Evolutionary conservation across 1,284 basidiomycete species (phyloP).

Genomic region (Xerocomus minutiporus): DNA sequence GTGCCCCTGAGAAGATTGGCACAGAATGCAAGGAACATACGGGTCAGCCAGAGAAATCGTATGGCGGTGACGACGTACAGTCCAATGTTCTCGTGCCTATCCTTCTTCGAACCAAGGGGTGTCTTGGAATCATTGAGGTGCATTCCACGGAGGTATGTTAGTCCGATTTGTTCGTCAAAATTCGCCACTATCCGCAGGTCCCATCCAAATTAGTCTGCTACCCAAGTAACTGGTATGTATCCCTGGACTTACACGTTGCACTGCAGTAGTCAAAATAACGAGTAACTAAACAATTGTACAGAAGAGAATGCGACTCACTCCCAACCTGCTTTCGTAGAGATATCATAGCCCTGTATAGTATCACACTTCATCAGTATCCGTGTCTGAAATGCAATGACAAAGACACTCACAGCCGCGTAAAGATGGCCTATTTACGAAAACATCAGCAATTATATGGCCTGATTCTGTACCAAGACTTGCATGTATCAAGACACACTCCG

Average conservation of each 20-base stretch:
- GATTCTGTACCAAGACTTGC: constrained; percentile 37
- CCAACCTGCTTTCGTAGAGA: constrained; percentile 64
- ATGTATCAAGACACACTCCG: constrained; percentile 84
- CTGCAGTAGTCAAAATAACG: constrained; percentile 6
- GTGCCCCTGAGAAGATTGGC: constrained; percentile 46
- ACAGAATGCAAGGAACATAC: neutral
- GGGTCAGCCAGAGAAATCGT: neutral
- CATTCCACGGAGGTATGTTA: constrained; percentile 72
- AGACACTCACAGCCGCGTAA: constrained; percentile 63
- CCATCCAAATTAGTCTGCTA: neutral
- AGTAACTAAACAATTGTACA: constrained; percentile 1
- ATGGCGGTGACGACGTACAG: constrained; percentile 39
- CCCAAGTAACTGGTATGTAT: too few relatives aligned
- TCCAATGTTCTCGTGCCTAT: constrained; percentile 83
- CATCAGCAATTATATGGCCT: neutral
- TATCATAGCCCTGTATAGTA: constrained; percentile 65
- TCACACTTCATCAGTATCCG: neutral
- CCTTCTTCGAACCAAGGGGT: constrained; percentile 59
- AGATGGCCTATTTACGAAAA: constrained; percentile 54
- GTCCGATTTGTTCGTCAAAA: constrained; percentile 67
- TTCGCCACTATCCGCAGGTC: constrained; percentile 43
- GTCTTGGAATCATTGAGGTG: constrained; percentile 84
- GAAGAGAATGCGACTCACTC: constrained; percentile 41
- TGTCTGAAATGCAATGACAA: neutral
- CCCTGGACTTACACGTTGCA: constrained; percentile 18